Conservation (phyloP, 768 basidiomycete genomes). For the Suillus sp. region DNA sequence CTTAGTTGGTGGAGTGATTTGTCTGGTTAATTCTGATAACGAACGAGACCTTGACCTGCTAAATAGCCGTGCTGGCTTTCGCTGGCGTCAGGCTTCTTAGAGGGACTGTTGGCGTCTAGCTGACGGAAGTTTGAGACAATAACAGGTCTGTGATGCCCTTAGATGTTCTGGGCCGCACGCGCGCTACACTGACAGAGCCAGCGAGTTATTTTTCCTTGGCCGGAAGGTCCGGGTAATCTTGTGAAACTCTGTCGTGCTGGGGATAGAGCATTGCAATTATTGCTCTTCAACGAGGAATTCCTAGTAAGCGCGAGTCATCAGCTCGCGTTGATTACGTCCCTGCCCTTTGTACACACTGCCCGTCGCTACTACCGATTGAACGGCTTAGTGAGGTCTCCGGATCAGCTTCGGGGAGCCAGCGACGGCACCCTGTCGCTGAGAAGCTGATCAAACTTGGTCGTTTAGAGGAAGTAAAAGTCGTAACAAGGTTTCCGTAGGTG, state of each 20-base stretch:
- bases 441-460: constrained; percentile 80
- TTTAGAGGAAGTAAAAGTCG: too few species aligned
- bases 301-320: constrained; percentile 87
- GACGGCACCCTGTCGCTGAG: constrained; percentile 51
- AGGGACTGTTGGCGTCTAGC: constrained; percentile 82
- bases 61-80: constrained; percentile 79
- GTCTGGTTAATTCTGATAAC: constrained; percentile 97
- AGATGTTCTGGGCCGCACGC: too few species aligned
- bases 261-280: constrained; percentile 92
- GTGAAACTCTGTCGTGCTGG: constrained; percentile 81
- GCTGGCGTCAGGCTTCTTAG: constrained; percentile 82
- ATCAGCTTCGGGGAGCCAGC: constrained; percentile 66
- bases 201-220: constrained; percentile 76
- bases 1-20: constrained; percentile 94
- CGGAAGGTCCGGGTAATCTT: constrained; percentile 79
- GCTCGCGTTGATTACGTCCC: too few species aligned
- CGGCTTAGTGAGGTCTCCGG: constrained; percentile 87
- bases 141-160: too few species aligned
- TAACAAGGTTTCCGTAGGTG: constrained; percentile 84
- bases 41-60: constrained; percentile 93
- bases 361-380: constrained; percentile 92
- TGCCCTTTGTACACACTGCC: too few species aligned
- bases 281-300: constrained; percentile 91
- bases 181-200: constrained; percentile 89
- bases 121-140: constrained; percentile 87